Percentiles rank a stretch among this genome's conserved stretches.
phyloP scores from a whole-genome alignment of 768 basidiomycete species.

The Gelatoporia subvermispora region DNA sequence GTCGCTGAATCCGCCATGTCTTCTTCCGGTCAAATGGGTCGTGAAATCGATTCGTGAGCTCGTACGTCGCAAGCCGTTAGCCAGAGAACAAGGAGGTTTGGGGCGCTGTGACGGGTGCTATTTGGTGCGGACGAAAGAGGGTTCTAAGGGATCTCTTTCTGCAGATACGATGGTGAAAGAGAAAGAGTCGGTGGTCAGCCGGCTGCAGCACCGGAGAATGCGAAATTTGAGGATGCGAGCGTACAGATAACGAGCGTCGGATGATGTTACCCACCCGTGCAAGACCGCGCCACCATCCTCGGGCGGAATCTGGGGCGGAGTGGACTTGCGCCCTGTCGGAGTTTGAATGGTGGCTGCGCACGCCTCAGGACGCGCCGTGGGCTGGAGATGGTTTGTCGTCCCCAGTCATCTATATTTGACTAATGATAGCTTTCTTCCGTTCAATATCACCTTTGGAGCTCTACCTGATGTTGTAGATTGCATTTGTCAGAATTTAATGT shows the following conservation, averaged over 20 bases:
- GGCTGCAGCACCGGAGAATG: slow-evolving; percentile 30
- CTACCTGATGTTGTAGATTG: no score
- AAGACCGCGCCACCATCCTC: slow-evolving; percentile 16
- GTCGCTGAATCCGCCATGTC: slow-evolving; percentile 74
- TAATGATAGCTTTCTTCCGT: no score
- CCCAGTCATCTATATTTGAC: no score
- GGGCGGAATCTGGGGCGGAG: slow-evolving; percentile 19
- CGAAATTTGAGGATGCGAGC: slow-evolving; percentile 41
- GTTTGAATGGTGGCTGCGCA: no score
- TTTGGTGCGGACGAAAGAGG: slow-evolving; percentile 1
- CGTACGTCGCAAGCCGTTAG: slow-evolving; percentile 12
- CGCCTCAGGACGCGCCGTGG: no score
- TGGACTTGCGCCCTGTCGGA: slow-evolving; percentile 1
- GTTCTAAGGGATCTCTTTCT: slow-evolving; percentile 5
- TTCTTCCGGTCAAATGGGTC: slow-evolving; percentile 15
- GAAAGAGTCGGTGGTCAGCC: slow-evolving; percentile 22
- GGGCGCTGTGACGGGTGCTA: neutral
- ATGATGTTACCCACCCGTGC: slow-evolving; percentile 15
- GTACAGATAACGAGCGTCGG: slow-evolving; percentile 32
- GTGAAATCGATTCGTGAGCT: slow-evolving; percentile 19
- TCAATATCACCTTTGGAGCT: no score
- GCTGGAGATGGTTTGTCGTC: no score
- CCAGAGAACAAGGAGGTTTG: slow-evolving; percentile 14
- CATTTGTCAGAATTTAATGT: no score
- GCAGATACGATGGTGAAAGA: slow-evolving; percentile 4